These are phyloP conservation scores for Phytophthora tentaculata DNA, from an alignment of 352 stramenopile genomes.

Conservation along the genomic window DNA sequence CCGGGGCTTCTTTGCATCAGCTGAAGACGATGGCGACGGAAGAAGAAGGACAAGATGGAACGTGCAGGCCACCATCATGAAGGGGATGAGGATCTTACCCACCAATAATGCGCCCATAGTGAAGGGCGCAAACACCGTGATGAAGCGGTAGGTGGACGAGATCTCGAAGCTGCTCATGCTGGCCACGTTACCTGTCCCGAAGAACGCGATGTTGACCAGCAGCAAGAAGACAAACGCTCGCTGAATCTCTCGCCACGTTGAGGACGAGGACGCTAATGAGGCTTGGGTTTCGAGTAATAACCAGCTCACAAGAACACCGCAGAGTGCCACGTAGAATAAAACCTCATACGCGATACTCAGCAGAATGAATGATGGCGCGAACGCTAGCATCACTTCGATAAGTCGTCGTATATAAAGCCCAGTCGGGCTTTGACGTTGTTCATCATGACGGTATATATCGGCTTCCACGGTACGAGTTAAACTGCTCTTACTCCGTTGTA, in stretches of 20 bases:
- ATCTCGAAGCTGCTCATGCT: constrained; percentile 87
- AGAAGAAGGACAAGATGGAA: constrained; percentile 60
- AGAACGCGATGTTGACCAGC: constrained; percentile 83
- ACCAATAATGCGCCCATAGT: constrained; percentile 58
- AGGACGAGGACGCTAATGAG: constrained; percentile 17
- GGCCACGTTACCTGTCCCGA: constrained; percentile 85
- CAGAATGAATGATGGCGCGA: constrained; percentile 68
- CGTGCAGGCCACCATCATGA: constrained; percentile 73
- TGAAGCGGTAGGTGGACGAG: constrained; percentile 69
- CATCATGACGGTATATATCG: constrained; percentile 8
- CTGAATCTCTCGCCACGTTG: constrained; percentile 41
- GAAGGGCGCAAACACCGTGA: constrained; percentile 85
- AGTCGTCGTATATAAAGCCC: constrained; percentile 40
- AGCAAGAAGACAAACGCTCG: constrained; percentile 84
- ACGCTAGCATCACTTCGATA: constrained; percentile 60
- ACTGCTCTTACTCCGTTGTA: constrained; percentile 12
- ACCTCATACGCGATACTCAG: constrained; percentile 90
- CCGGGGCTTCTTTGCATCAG: background rate
- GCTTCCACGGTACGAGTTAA: constrained; percentile 13
- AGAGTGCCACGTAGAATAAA: constrained; percentile 75
- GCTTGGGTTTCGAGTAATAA: constrained; percentile 54
- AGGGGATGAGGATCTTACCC: constrained; percentile 80
- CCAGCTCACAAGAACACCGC: constrained; percentile 66
- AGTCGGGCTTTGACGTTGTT: constrained; percentile 13
- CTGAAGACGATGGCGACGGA: constrained; percentile 15